These are phyloP conservation scores for Ustilago nuda DNA, from an alignment of 1,284 basidiomycete species.

Conservation along the genomic window DNA sequence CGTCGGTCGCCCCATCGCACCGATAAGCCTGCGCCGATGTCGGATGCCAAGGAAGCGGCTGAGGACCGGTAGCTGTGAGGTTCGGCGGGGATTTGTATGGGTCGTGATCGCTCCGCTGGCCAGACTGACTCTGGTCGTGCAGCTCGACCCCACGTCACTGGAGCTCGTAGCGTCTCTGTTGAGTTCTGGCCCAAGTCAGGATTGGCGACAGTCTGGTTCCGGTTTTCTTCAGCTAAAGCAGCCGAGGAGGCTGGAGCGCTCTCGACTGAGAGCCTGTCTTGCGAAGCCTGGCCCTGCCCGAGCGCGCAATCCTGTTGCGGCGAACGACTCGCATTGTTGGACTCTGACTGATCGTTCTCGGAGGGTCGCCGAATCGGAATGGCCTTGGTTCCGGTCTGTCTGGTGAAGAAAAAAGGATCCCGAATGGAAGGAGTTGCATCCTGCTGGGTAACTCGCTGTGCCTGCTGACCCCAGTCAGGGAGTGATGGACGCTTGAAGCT, in stretches of 20 bases:
- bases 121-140: slow-evolving; percentile 8
- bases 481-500: slow-evolving; percentile 46
- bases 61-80: slow-evolving; percentile 30
- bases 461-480: slow-evolving; percentile 43
- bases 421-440: slow-evolving; percentile 19
- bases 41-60: slow-evolving; percentile 15
- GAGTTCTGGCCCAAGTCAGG: slow-evolving; percentile 17
- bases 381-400: slow-evolving; percentile 45
- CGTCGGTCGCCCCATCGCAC: slow-evolving; percentile 21
- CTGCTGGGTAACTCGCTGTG: not conserved
- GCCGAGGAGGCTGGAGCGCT: not conserved
- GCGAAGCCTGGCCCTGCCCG: not conserved
- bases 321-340: not conserved
- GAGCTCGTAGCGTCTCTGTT: slow-evolving; percentile 14
- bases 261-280: not conserved
- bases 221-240: not conserved
- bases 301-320: not conserved
- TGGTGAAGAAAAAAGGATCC: slow-evolving; percentile 32
- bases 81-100: slow-evolving; percentile 28
- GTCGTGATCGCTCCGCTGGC: slow-evolving; percentile 14
- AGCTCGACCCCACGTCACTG: slow-evolving; percentile 1
- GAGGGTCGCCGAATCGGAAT: slow-evolving; percentile 54
- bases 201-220: no score
- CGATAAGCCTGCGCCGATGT: slow-evolving; percentile 7
- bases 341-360: slow-evolving; percentile 15